Evolutionary conservation across 139 green algal genomes (phyloP).

Genomic region (Chlorella sp.): DNA sequence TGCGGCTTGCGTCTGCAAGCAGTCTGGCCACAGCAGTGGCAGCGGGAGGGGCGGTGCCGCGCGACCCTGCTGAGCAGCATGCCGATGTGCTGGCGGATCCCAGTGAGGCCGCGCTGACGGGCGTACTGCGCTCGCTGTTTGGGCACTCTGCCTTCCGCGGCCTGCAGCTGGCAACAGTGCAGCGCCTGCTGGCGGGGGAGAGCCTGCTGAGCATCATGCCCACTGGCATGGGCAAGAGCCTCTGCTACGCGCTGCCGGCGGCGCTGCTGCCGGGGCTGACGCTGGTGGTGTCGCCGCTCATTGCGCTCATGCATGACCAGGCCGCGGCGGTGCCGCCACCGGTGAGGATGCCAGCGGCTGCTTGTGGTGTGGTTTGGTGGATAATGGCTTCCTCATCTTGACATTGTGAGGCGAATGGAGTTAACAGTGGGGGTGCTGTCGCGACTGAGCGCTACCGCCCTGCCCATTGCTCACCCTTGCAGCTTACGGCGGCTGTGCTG

Average conservation of each 20-base stretch:
- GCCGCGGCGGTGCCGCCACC: conserved; percentile 72
- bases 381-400: too few species aligned
- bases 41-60: neutral
- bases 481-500: conserved; percentile 84
- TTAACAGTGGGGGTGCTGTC: too few species aligned
- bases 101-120: conserved; percentile 50
- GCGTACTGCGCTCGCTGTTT: conserved; percentile 62
- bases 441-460: too few species aligned
- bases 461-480: neutral
- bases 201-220: conserved; percentile 89
- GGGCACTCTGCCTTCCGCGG: conserved; percentile 75
- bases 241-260: conserved; percentile 94
- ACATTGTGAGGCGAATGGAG: too few species aligned
- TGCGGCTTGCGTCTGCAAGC: neutral
- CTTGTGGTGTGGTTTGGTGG: too few species aligned
- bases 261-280: conserved; percentile 78
- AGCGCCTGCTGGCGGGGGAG: conserved; percentile 69
- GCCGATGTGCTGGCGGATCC: conserved; percentile 46
- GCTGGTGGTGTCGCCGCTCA: conserved; percentile 91
- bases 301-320: conserved; percentile 96
- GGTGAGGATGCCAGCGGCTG: neutral
- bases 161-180: conserved; percentile 82
- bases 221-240: conserved; percentile 89
- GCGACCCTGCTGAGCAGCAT: conserved; percentile 45
- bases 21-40: neutral